Base-by-base conservation (phyloP, 805 yeast genomes). In the Kurtzmaniella fragi region DNA sequence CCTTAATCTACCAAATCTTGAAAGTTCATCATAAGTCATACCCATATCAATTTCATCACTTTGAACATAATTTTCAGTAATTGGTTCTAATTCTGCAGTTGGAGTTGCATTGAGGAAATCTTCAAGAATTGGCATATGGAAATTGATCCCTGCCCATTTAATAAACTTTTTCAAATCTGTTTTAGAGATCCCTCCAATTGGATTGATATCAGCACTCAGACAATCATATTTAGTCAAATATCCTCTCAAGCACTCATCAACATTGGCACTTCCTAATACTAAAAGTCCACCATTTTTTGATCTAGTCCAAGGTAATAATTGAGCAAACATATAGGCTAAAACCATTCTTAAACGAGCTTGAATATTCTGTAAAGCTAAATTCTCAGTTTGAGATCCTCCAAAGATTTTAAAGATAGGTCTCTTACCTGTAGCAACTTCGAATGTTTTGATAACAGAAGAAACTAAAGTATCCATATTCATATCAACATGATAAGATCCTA, bases 31-130 rank as follows among this genome's bases (percentile, higher is more conserved):
- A 54, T 93, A 93, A 0, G 96, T 85, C 83, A 95, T 84, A 2
- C 99, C 99, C 99, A 93, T 93, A 56, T 93, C 99, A 11, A 78
- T 80, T 61, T 93, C 99, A 60, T 93, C 99, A 26, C 95, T 84
- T 61, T 93, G 99, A 12, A 91, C 95, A 52, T 93, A 91, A 41
- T 79, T 73, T 47, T 84, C 81, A 0, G 99, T 93, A 39, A 88
- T 91, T 28, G 99, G 99, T 55, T 93, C 99, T 37, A 93, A 74
- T 59, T 93, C 99, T 0, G 99, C 99, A 0, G 99, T 91, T 25
- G 99, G 99, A 0, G 93, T 84, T 0, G 99, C 99, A 49, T 76
- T 79, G 34, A 93, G 68, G 57, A 95, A 93, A 7, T 80, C 84
- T 32, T 73, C 64, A 47, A 93, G 67, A 16, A 93, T 74, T 3